These are phyloP conservation scores for Taxillus chinensis DNA, from an alignment of 164 flowering plant species.

Conservation along the genomic window DNA sequence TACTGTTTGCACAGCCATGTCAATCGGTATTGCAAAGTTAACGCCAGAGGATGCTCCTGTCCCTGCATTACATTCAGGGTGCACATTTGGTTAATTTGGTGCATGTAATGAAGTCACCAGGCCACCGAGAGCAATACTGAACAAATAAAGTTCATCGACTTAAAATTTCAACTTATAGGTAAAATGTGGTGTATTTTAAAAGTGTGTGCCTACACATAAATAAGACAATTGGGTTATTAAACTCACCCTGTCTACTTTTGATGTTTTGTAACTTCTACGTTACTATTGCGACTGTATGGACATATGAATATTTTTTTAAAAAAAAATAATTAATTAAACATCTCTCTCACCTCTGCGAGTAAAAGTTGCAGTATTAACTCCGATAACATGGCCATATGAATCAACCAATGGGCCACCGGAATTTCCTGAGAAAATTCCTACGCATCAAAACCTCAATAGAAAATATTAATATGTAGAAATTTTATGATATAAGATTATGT, in stretches of 20 bases:
- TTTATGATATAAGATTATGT: background rate
- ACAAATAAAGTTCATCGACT: no score
- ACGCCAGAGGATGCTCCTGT: slow-evolving; percentile 77
- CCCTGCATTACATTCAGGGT: slow-evolving; percentile 34
- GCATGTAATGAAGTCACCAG: no score
- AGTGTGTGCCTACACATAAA: no score
- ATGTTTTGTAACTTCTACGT: no score
- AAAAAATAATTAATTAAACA: background rate
- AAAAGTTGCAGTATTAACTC: slow-evolving; percentile 90
- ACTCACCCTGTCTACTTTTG: no score
- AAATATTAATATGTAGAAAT: background rate
- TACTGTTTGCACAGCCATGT: slow-evolving; percentile 51
- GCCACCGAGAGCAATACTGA: no score
- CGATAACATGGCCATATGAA: slow-evolving; percentile 82
- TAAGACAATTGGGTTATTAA: no score
- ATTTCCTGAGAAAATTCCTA: slow-evolving; percentile 44
- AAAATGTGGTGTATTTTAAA: no score
- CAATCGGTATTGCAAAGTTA: slow-evolving; percentile 86
- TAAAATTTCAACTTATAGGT: no score
- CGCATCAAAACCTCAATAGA: background rate
- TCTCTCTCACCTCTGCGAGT: slow-evolving; percentile 69
- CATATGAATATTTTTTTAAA: no score
- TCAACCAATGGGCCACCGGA: slow-evolving; percentile 89
- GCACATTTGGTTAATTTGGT: no score
- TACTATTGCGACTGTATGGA: no score